Evolutionary conservation across 441 rosid species (phyloP).

Genomic region (Jatropha multifida): DNA sequence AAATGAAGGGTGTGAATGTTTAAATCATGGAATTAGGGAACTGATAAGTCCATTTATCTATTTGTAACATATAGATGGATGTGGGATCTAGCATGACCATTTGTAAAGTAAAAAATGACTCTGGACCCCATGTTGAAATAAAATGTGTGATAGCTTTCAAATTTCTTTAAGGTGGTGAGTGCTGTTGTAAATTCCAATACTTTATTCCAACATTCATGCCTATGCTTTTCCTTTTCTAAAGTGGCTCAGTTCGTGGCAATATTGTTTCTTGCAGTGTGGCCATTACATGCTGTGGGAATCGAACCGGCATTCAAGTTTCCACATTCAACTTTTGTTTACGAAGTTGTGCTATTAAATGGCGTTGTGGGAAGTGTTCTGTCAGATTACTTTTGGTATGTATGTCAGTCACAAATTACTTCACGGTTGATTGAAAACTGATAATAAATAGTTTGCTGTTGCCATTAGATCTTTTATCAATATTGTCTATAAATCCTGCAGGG

Average conservation of each 20-base stretch:
- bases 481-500: constrained; percentile 46
- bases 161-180: neutral
- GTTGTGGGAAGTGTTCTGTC: constrained; percentile 53
- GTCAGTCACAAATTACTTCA: neutral
- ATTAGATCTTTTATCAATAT: neutral
- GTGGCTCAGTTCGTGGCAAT: neutral
- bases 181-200: neutral
- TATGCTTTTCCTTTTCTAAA: neutral
- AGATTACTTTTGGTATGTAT: constrained; percentile 59
- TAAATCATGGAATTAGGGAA: neutral
- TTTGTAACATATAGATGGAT: too few species aligned
- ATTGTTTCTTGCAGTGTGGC: constrained; percentile 48
- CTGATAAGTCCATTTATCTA: too few species aligned
- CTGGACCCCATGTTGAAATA: too few species aligned
- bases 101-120: too few species aligned
- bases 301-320: constrained; percentile 57
- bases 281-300: constrained; percentile 47
- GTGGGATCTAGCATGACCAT: too few species aligned
- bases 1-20: neutral
- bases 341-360: constrained; percentile 49
- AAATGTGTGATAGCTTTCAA: neutral
- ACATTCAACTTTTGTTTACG: constrained; percentile 36
- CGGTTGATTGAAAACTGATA: neutral
- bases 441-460: neutral
- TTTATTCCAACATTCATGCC: neutral